Base-by-base conservation (phyloP, 176 grass and related monocot genomes). In the Carex kokanica region DNA sequence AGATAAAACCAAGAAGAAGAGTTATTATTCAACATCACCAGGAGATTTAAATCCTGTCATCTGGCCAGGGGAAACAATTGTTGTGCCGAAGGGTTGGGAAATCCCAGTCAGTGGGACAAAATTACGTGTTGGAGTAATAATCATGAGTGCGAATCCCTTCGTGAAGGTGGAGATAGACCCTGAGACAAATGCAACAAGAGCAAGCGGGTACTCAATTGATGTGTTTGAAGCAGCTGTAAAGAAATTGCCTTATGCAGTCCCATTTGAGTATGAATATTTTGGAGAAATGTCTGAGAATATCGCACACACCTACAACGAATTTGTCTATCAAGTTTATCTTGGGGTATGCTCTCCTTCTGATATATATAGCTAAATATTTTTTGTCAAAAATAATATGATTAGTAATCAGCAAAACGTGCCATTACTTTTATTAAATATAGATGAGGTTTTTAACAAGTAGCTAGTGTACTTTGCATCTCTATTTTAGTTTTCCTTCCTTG, bases 281-380 rank as follows among this genome's bases (percentile, higher is more conserved):
- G 84, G 38, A 18, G 74, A 14, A 11, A 11, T 4, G 24, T 61
- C 74, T 60, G 12, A 3, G 36, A 43, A 12, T 25, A 85, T 8
- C 41, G 27, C 83, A 7, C 40, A 61, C 27, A 86, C 70, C 60
- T 83, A 83, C 9, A 31, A 86, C 38, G 88, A 89, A 38, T 67
- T 88, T 85, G 69, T 84, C 29, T 74, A 80, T n/a, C 80, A 87
- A 81, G 88, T 88, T 61, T 82, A 74, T 85, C 85, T 87, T 81
- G 27, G 63, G 25, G 78, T 90, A 57, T 78, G 40, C 17, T 77
- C 56, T 40, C 9, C 2, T 21, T 2, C 1, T 24, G 29, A 74
- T 1, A n/a, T n/a, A n/a, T n/a, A 45, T 45, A 45, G 6, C 41
- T 45, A 45, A 45, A 8, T 9, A 1, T 14, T 12, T n/a, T 60